phyloP scores from a whole-genome alignment of 345 rosid genomes.

The Syzygium aromaticum region DNA sequence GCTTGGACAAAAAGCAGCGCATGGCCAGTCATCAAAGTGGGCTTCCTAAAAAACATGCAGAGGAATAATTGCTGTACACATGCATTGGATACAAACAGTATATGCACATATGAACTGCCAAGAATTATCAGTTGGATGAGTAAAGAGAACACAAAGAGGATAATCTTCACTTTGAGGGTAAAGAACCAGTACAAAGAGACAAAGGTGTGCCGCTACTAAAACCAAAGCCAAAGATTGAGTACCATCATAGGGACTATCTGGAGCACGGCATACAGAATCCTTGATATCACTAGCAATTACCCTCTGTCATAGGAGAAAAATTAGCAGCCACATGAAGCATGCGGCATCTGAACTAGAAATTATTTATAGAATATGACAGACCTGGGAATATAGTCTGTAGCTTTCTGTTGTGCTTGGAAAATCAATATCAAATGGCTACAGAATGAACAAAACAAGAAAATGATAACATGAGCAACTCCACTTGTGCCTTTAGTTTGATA shows the following conservation, averaged over 20 bases:
- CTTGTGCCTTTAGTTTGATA: neutral
- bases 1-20: neutral
- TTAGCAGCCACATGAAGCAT: conserved; percentile 4
- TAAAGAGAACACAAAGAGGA: neutral
- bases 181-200: neutral
- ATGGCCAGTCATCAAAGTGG: neutral
- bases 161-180: neutral
- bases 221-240: neutral
- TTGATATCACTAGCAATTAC: conserved; percentile 94
- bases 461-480: neutral
- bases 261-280: conserved; percentile 94
- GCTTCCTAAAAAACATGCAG: neutral
- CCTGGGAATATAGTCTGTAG: conserved; percentile 91
- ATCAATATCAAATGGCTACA: conserved; percentile 33
- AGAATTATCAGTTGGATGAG: neutral
- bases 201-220: neutral
- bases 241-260: conserved; percentile 98
- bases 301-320: conserved; percentile 45
- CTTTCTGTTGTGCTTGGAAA: conserved; percentile 85
- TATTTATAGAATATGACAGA: conserved; percentile 16
- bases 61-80: neutral
- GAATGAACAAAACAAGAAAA: neutral
- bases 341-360: neutral
- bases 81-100: neutral
- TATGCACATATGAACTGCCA: neutral